Evolutionary conservation across 805 yeast genomes (phyloP).

Genomic region (Spathaspora girioi): DNA sequence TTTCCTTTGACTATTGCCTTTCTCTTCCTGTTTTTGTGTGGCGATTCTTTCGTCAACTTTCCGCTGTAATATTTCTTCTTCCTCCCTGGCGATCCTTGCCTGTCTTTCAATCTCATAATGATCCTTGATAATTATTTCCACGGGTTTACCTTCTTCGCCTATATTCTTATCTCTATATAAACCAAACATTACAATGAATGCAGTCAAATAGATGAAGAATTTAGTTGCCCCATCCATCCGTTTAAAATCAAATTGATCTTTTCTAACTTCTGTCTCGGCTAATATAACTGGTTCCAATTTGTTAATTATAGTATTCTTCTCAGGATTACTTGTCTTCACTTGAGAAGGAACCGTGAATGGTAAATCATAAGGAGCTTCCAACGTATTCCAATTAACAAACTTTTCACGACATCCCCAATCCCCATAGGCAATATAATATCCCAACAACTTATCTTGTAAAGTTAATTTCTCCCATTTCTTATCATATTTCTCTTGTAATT

Average conservation of each 20-base stretch:
- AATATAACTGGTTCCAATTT: slow-evolving; percentile 38
- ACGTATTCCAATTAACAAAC: slow-evolving; percentile 44
- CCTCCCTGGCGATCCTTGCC: slow-evolving; percentile 14
- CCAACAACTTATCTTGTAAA: slow-evolving; percentile 48
- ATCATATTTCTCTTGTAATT: slow-evolving; percentile 47
- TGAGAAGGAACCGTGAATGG: slow-evolving; percentile 49
- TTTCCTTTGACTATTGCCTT: slow-evolving; percentile 15
- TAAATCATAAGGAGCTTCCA: slow-evolving; percentile 52
- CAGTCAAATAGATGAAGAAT: slow-evolving; percentile 46
- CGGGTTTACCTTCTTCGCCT: slow-evolving; percentile 43
- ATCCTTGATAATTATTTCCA: slow-evolving; percentile 35
- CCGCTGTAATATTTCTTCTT: slow-evolving; percentile 12
- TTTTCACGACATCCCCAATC: slow-evolving; percentile 68
- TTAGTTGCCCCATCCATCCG: slow-evolving; percentile 57
- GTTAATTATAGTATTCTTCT: slow-evolving; percentile 19
- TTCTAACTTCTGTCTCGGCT: slow-evolving; percentile 42
- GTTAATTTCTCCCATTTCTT: slow-evolving; percentile 55
- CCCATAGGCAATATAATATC: slow-evolving; percentile 64
- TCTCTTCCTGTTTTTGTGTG: slow-evolving; percentile 7
- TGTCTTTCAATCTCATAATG: slow-evolving; percentile 31
- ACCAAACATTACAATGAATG: slow-evolving; percentile 48
- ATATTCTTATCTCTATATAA: slow-evolving; percentile 51
- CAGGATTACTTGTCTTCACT: slow-evolving; percentile 21
- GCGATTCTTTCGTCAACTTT: slow-evolving; percentile 13
- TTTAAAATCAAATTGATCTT: slow-evolving; percentile 43